phyloP scores from a whole-genome alignment of 2,329 filamentous ascomycete genomes.

The Stemphylium lycopersici region DNA sequence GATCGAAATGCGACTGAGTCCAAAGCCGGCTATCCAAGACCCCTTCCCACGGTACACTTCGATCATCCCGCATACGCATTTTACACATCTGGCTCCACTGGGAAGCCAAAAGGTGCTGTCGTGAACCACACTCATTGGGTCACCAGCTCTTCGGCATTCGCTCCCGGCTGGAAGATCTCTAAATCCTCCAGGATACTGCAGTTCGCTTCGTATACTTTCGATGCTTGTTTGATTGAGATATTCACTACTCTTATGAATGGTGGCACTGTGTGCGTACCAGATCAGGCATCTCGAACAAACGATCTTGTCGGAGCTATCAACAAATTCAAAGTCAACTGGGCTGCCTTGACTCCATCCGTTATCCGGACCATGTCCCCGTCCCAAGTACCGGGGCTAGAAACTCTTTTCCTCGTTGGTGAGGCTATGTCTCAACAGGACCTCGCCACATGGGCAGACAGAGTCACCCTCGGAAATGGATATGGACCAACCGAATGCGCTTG shows the following conservation, averaged over 20 bases:
- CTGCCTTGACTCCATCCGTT: slow-evolving; percentile 53
- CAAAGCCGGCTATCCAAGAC: slow-evolving; percentile 36
- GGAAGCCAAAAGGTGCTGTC: slow-evolving; percentile 65
- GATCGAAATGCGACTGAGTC: slow-evolving; percentile 51
- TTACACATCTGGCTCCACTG: slow-evolving; percentile 64
- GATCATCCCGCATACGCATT: slow-evolving; percentile 65
- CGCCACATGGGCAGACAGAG: slow-evolving; percentile 42
- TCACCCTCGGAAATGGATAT: slow-evolving; percentile 49
- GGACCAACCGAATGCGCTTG: slow-evolving; percentile 50
- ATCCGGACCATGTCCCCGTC: slow-evolving; percentile 39
- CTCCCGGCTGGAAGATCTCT: slow-evolving; percentile 51
- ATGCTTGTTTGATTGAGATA: slow-evolving; percentile 55
- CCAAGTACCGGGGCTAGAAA: slow-evolving; percentile 35
- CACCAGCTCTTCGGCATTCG: slow-evolving; percentile 47
- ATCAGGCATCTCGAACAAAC: slow-evolving; percentile 54
- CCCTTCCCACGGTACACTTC: slow-evolving; percentile 45
- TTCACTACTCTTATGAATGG: slow-evolving; percentile 55
- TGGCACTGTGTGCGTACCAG: slow-evolving; percentile 57
- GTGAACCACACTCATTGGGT: slow-evolving; percentile 66
- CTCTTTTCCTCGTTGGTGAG: slow-evolving; percentile 41
- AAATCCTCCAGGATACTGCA: slow-evolving; percentile 62
- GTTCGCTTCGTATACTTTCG: slow-evolving; percentile 54
- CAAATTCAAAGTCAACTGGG: slow-evolving; percentile 49
- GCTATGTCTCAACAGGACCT: slow-evolving; percentile 44
- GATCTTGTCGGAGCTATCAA: slow-evolving; percentile 53